These are phyloP conservation scores for Pleurotus djamor DNA, from an alignment of 768 basidiomycete species.

Conservation along the genomic window DNA sequence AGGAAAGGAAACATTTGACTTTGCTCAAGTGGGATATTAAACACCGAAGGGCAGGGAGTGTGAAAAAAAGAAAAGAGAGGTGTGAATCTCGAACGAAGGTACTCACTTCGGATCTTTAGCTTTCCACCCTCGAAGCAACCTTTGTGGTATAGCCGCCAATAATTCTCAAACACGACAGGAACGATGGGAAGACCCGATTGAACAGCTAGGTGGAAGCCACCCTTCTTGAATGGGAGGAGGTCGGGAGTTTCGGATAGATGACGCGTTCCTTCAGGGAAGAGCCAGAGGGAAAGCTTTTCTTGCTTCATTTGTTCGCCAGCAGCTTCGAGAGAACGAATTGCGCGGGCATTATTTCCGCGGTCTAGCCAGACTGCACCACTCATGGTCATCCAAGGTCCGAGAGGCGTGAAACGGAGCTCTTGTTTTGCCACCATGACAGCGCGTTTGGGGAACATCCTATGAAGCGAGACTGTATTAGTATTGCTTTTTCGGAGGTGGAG, in stretches of 20 bases:
- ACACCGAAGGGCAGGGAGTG: background rate
- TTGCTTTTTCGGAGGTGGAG: conserved; percentile 5
- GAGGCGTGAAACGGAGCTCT: conserved; percentile 80
- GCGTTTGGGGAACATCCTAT: conserved; percentile 77
- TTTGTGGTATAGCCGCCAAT: conserved; percentile 81
- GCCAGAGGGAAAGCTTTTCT: conserved; percentile 75
- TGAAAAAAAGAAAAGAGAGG: background rate
- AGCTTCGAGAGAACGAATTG: conserved; percentile 70
- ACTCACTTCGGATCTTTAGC: conserved; percentile 79
- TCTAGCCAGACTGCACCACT: conserved; percentile 92
- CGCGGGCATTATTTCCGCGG: conserved; percentile 73
- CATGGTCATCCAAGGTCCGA: conserved; percentile 90
- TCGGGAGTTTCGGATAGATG: conserved; percentile 62
- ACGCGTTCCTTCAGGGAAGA: conserved; percentile 97
- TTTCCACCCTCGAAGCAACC: conserved; percentile 74
- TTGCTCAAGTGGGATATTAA: conserved; percentile 5
- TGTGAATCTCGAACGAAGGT: background rate
- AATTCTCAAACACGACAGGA: conserved; percentile 93
- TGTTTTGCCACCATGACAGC: conserved; percentile 93
- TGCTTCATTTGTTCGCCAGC: conserved; percentile 81
- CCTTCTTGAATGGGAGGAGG: conserved; percentile 93
- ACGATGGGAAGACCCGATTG: conserved; percentile 89
- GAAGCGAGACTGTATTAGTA: conserved; percentile 6
- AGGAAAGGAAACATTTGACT: background rate
- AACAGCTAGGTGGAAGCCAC: conserved; percentile 95